Evolutionary conservation across 352 stramenopile species (phyloP).

Genomic region (Globisporangium paddicum): DNA sequence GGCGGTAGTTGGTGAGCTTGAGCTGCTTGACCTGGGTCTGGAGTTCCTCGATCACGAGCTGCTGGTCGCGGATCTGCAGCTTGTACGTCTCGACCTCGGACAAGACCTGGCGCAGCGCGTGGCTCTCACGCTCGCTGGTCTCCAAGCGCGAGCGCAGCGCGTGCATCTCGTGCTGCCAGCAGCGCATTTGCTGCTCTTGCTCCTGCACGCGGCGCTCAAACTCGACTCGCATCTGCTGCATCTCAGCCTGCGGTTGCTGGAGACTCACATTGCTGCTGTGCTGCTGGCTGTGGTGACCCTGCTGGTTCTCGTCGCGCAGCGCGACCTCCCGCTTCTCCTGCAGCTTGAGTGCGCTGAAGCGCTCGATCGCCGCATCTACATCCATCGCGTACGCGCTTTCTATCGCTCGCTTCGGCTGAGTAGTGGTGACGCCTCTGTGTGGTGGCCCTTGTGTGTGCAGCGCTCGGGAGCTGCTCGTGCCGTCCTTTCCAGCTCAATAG

Average conservation of each 20-base stretch:
- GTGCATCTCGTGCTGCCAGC: constrained; percentile 47
- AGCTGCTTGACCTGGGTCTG: constrained; percentile 70
- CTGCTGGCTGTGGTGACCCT: constrained; percentile 10
- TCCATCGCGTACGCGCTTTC: constrained; percentile 20
- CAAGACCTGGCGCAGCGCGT: constrained; percentile 37
- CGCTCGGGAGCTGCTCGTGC: neutral
- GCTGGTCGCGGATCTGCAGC: constrained; percentile 46
- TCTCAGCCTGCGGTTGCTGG: constrained; percentile 24
- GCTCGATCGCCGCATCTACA: constrained; percentile 69
- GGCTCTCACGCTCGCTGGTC: constrained; percentile 49
- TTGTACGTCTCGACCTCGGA: constrained; percentile 36
- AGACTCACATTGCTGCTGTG: neutral
- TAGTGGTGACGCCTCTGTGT: no score
- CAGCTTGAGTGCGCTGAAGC: constrained; percentile 66
- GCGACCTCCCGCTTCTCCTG: constrained; percentile 25
- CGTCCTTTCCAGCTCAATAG: constrained; percentile 15
- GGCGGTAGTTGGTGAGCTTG: constrained; percentile 55
- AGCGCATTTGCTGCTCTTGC: constrained; percentile 41
- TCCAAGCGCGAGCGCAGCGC: constrained; percentile 39
- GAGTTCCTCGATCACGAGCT: constrained; percentile 62
- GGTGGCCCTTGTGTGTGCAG: neutral
- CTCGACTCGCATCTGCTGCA: constrained; percentile 45
- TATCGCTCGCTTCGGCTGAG: no score
- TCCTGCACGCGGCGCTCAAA: constrained; percentile 35
- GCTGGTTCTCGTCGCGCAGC: neutral